Evolutionary conservation across 371 early-diverging fungal species (phyloP).

Genomic region (Circinella minor): DNA sequence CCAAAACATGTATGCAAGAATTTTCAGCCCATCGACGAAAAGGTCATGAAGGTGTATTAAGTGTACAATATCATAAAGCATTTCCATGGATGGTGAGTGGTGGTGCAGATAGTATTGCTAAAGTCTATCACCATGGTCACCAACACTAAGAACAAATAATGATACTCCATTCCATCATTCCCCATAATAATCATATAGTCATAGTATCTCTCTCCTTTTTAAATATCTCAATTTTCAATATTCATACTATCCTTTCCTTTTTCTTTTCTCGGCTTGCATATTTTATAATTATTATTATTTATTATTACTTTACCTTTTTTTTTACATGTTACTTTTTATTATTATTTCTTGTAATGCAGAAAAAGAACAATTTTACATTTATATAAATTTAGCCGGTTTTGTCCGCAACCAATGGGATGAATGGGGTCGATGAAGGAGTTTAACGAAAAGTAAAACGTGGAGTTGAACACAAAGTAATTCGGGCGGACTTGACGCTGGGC

Average conservation of each 20-base stretch:
- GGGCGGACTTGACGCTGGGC: neutral
- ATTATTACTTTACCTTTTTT: neutral
- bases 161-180: neutral
- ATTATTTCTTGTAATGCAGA: too few species aligned
- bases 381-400: too few species aligned
- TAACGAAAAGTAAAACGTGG: neutral
- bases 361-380: too few species aligned
- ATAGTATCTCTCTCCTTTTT: too few species aligned
- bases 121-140: conserved; percentile 59
- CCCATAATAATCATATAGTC: neutral
- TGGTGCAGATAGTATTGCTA: conserved; percentile 79
- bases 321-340: neutral
- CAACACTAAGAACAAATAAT: conserved; percentile 11
- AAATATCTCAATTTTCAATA: too few species aligned
- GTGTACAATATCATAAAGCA: conserved; percentile 67
- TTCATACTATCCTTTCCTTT: too few species aligned
- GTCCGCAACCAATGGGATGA: too few species aligned
- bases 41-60: conserved; percentile 80
- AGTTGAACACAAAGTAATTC: neutral
- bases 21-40: conserved; percentile 78
- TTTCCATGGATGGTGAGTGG: conserved; percentile 74
- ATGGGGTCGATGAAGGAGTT: too few species aligned
- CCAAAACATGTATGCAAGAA: conserved; percentile 77
- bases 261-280: too few species aligned
- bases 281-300: neutral